Evolutionary conservation across 148 eudicot genomes (phyloP).

Genomic region (Fagopyrum tataricum): DNA sequence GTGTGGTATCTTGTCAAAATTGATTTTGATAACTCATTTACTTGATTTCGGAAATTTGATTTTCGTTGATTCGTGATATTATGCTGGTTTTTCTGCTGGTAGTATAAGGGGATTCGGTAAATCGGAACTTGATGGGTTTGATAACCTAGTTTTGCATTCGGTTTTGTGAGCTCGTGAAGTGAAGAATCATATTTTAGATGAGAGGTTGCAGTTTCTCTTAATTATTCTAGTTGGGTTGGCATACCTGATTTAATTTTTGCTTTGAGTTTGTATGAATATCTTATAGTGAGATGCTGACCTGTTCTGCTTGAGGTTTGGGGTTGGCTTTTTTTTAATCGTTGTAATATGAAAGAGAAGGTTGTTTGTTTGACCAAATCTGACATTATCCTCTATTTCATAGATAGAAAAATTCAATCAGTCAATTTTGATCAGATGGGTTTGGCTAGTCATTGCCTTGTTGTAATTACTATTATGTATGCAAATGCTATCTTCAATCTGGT

Average conservation of each 20-base stretch:
- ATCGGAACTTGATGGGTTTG: background rate
- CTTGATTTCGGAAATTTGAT: background rate
- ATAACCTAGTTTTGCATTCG: background rate
- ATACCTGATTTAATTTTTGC: background rate
- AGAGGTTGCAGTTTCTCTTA: background rate
- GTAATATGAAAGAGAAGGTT: background rate
- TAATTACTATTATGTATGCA: background rate
- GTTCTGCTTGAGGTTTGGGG: background rate
- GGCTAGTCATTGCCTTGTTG: background rate
- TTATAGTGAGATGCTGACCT: background rate
- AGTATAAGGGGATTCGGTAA: background rate
- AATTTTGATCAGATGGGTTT: background rate
- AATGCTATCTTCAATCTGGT: background rate
- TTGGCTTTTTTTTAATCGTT: background rate
- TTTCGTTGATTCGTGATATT: background rate
- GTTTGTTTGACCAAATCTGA: constrained; percentile 10
- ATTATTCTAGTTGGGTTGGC: background rate
- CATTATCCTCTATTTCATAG: background rate
- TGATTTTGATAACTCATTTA: background rate
- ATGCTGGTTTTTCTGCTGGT: background rate
- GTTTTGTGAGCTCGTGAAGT: background rate
- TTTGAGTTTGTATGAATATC: background rate
- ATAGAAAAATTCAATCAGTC: background rate
- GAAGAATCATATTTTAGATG: background rate
- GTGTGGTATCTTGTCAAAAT: background rate